Evolutionary conservation across 108 stramenopile genomes (phyloP).

Genomic region (Cyclotella baltica): DNA sequence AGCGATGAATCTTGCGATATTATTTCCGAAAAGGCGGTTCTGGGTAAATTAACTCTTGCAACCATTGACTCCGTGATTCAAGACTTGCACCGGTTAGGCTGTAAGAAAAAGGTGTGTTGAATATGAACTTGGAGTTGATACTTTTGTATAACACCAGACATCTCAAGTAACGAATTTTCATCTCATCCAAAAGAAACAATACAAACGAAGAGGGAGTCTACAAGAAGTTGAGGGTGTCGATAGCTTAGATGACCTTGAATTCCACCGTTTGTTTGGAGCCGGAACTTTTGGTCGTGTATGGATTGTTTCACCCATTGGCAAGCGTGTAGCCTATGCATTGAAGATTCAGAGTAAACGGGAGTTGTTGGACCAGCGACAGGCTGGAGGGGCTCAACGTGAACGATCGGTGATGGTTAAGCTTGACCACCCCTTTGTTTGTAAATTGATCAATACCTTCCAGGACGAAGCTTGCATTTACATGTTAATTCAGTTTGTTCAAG

Average conservation of each 20-base stretch:
- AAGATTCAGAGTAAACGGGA: constrained; percentile 93
- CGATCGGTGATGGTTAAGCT: constrained; percentile 91
- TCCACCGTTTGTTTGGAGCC: constrained; percentile 56
- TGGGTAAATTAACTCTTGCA: constrained; percentile 46
- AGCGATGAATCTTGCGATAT: constrained; percentile 45
- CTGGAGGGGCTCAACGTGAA: constrained; percentile 93
- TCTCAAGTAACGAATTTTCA: not conserved
- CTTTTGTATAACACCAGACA: not conserved
- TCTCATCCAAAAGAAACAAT: constrained; percentile 35
- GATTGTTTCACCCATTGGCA: constrained; percentile 71
- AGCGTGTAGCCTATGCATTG: constrained; percentile 82
- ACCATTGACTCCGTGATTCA: constrained; percentile 69
- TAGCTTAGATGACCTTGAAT: constrained; percentile 61
- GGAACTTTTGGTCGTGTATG: constrained; percentile 92
- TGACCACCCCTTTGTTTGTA: constrained; percentile 94
- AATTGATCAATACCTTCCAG: constrained; percentile 87
- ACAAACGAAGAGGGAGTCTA: constrained; percentile 28
- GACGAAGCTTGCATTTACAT: constrained; percentile 76
- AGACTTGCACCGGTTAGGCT: constrained; percentile 72
- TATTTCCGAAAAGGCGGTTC: constrained; percentile 39
- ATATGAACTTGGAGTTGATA: not conserved
- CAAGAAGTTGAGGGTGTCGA: constrained; percentile 38
- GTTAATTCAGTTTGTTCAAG: constrained; percentile 57
- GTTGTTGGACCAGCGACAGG: constrained; percentile 86
- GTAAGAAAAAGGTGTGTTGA: constrained; percentile 19